Evolutionary conservation across 2,329 filamentous ascomycete genomes (phyloP), one percentile per base, ranked within the genome.

Genomic region (Colletotrichum sp.): DNA sequence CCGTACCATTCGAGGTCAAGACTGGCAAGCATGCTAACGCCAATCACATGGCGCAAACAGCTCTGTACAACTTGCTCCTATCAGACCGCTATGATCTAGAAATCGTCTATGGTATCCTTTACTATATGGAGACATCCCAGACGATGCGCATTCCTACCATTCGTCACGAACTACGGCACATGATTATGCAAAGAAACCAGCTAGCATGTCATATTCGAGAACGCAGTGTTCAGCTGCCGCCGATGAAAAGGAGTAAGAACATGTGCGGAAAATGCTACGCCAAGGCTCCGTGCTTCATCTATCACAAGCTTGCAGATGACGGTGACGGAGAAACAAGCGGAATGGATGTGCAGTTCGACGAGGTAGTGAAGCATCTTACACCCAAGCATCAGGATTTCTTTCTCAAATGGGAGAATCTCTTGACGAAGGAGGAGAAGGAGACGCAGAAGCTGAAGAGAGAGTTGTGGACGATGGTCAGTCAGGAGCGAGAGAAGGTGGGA

Each of bases 61-160:
- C 96, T 30, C 89, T 99, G 24, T 99, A 99, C 82, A 99, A 97
- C 57, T 87, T 99, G 30, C 88, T 99, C 16, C 88, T 99, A 67
- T 98, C 96, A 24, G 96, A 99, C 85, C 93, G 97, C 78, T 99
- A 99, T 84, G 96, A 99, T 85, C 92, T 99, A 72, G 93, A 98
- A 70, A 94, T 99, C 77, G 92, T 93, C 57, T 98, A 96, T 79
- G 97, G 97, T 9, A 92, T 99, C 71, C 87, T 99, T 13, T 99
- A 98, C 84, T 99, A 99, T 82, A 94, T 98, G 87, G 97, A 99
- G 83, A 95, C 93, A 4, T 96, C 96, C 0, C 93, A 95, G 78
- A 98, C 94, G 14, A 92, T 95, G 79, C 93, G 96, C 26, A 95
- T 99, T 59, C 95, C 96, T 4, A 93, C 95, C 8, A 91, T 99